A percentile compares a stretch with the other conserved stretches of the same genome.
Evolutionary conservation across 108 stramenopile genomes (phyloP).

Genomic region (Fistulifera pelliculosa): DNA sequence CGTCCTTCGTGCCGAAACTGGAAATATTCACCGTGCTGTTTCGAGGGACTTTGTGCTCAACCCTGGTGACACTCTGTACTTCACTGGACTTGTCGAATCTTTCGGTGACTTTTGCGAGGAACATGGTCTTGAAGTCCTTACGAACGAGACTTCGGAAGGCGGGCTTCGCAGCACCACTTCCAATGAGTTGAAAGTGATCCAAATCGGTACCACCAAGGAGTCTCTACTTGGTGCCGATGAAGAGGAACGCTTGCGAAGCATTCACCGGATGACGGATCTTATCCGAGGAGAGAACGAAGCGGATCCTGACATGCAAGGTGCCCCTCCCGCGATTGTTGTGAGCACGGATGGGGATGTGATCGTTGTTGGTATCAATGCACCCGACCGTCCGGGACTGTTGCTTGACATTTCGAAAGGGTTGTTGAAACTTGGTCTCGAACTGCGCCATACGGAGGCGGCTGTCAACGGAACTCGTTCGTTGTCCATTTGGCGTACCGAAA

Average conservation of each 20-base stretch:
- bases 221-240: constrained; percentile 35
- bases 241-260: constrained; percentile 38
- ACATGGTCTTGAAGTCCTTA: constrained; percentile 76
- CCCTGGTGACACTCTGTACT: constrained; percentile 77
- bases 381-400: constrained; percentile 51
- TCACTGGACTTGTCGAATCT: constrained; percentile 73
- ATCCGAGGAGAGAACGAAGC: constrained; percentile 32
- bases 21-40: constrained; percentile 78
- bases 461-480: constrained; percentile 53
- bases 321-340: constrained; percentile 44
- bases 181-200: not conserved
- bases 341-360: constrained; percentile 45
- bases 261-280: constrained; percentile 58
- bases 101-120: constrained; percentile 77
- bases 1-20: constrained; percentile 74
- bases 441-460: constrained; percentile 70
- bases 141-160: constrained; percentile 34
- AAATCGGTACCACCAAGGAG: constrained; percentile 31
- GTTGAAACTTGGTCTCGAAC: constrained; percentile 34
- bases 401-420: constrained; percentile 65
- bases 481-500: constrained; percentile 76
- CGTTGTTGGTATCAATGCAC: constrained; percentile 41
- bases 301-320: constrained; percentile 1
- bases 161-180: not conserved
- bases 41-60: constrained; percentile 79